phyloP scores from a whole-genome alignment of 306 rosid species.

The Pueraria montana region DNA sequence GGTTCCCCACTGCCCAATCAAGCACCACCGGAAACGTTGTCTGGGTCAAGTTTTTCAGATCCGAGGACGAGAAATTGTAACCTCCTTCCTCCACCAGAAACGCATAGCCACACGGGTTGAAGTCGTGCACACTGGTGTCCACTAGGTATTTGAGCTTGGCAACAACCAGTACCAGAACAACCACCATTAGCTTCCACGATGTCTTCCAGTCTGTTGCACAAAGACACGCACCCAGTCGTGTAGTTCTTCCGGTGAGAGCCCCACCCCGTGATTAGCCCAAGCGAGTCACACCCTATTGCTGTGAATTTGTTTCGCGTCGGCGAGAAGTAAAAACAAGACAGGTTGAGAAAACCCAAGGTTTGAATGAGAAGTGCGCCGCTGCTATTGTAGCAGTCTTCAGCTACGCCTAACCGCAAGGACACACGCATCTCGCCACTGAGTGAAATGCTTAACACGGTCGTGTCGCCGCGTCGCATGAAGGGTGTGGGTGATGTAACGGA shows the following conservation, averaged over 20 bases:
- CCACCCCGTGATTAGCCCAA: not conserved
- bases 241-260: not conserved
- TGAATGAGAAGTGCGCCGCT: not conserved
- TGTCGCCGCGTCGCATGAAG: not conserved
- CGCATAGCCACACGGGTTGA: conserved; percentile 53
- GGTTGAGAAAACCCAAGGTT: not conserved
- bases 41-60: not conserved
- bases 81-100: conserved; percentile 36
- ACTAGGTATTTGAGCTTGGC: not conserved
- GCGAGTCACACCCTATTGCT: not conserved
- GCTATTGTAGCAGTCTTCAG: not conserved
- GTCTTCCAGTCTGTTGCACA: not conserved
- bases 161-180: conserved; percentile 14
- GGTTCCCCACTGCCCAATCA: conserved; percentile 54
- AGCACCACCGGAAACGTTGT: conserved; percentile 18
- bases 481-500: not conserved
- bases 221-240: not conserved
- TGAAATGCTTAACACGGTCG: not conserved
- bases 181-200: not conserved
- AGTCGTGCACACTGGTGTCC: rapidly evolving
- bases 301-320: too few relatives aligned
- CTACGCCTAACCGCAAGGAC: not conserved
- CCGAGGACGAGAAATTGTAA: conserved; percentile 6
- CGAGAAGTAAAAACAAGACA: not conserved
- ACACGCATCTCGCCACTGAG: not conserved